These are phyloP conservation scores for Sugiyamaella boreocaroliniensis DNA, from an alignment of 805 yeast species.

Conservation along the genomic window DNA sequence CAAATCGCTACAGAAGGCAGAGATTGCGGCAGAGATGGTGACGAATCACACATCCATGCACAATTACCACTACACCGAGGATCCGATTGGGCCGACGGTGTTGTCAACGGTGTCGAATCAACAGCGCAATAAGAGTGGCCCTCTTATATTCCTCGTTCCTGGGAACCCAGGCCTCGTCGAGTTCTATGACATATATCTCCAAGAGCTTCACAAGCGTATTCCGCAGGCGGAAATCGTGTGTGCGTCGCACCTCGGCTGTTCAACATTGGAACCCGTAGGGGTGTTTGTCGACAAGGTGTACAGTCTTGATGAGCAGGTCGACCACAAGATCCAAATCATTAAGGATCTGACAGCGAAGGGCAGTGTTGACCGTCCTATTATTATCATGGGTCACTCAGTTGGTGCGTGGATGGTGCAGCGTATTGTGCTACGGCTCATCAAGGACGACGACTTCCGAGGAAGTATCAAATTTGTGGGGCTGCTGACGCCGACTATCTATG, in stretches of 20 bases:
- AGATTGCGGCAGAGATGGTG: no score
- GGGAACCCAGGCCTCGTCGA: constrained; percentile 74
- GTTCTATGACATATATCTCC: constrained; percentile 53
- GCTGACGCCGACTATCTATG: constrained; percentile 63
- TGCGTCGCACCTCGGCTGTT: constrained; percentile 55
- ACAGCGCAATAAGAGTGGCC: constrained; percentile 13
- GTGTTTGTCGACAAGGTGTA: constrained; percentile 28
- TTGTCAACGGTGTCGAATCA: neutral
- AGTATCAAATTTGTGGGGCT: constrained; percentile 47
- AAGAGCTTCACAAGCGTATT: constrained; percentile 34
- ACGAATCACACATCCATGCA: no score
- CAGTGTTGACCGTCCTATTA: constrained; percentile 31
- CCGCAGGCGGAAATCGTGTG: constrained; percentile 50
- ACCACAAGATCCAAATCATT: constrained; percentile 51
- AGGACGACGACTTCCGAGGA: constrained; percentile 20
- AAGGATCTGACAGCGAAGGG: constrained; percentile 24
- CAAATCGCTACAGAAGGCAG: no score
- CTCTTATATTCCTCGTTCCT: constrained; percentile 54
- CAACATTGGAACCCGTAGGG: neutral
- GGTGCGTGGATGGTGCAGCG: constrained; percentile 62
- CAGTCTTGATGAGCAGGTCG: constrained; percentile 46
- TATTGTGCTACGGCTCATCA: constrained; percentile 31
- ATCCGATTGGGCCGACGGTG: neutral
- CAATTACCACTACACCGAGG: no score
- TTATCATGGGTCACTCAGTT: constrained; percentile 62